phyloP scores from a whole-genome alignment of 164 flowering plant species.

The Santalum album region DNA sequence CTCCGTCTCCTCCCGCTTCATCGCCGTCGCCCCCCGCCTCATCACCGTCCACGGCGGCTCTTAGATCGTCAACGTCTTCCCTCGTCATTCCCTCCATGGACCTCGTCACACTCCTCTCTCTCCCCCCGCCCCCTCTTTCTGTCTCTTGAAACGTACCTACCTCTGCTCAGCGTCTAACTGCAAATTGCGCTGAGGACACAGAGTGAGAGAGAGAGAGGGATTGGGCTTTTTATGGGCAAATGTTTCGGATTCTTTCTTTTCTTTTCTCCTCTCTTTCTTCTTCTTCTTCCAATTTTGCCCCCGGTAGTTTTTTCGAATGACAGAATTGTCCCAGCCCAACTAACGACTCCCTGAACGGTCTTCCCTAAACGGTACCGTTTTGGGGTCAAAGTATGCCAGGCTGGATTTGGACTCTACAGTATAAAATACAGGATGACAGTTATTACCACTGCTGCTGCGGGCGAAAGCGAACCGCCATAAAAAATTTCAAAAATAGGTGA shows the following conservation, averaged over 20 bases:
- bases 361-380: too few relatives aligned
- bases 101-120: background rate
- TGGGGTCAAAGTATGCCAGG: too few relatives aligned
- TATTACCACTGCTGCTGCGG: too few relatives aligned
- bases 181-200: constrained; percentile 2
- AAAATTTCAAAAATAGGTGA: too few relatives aligned
- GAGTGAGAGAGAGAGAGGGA: too few relatives aligned
- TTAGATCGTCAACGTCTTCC: constrained; percentile 1
- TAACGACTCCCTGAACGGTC: too few relatives aligned
- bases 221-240: background rate
- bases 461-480: too few relatives aligned
- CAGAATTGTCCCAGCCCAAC: too few relatives aligned
- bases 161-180: constrained; percentile 15
- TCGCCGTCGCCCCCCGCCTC: constrained; percentile 1
- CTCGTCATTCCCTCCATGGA: too few relatives aligned
- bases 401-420: too few relatives aligned
- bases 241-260: constrained; percentile 12
- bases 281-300: background rate
- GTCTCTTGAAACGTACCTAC: constrained; percentile 5
- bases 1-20: constrained; percentile 11
- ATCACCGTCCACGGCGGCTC: background rate
- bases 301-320: constrained; percentile 7
- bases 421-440: too few relatives aligned
- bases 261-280: background rate
- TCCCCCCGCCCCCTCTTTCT: background rate